Conservation (phyloP, 1,284 basidiomycete species). For the Afroboletus lepidellus region DNA sequence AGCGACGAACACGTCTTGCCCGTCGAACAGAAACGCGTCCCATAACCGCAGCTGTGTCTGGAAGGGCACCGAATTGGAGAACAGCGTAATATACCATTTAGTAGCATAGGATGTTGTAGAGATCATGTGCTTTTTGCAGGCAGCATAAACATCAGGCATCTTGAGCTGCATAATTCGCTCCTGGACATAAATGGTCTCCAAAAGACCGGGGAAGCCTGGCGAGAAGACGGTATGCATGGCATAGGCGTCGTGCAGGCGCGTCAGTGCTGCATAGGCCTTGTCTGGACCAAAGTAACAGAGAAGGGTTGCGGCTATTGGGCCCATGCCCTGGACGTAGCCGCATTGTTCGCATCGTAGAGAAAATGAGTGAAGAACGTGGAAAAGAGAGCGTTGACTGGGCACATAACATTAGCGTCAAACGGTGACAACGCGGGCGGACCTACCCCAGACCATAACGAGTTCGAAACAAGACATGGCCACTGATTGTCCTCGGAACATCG, state of each 20-base stretch:
- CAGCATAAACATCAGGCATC: slow-evolving; percentile 86
- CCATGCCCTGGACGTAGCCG: slow-evolving; percentile 99
- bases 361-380: slow-evolving; percentile 92
- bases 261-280: slow-evolving; percentile 81
- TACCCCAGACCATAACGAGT: slow-evolving; percentile 95
- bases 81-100: slow-evolving; percentile 99
- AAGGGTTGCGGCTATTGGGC: slow-evolving; percentile 92
- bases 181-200: slow-evolving; percentile 94
- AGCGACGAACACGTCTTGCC: slow-evolving; percentile 84
- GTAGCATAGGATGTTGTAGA: slow-evolving; percentile 94
- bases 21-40: slow-evolving; percentile 92
- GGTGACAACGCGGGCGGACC: slow-evolving; percentile 31
- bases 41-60: slow-evolving; percentile 92
- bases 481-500: slow-evolving; percentile 96
- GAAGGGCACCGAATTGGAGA: slow-evolving; percentile 94
- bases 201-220: slow-evolving; percentile 93
- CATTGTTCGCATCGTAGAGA: slow-evolving; percentile 84
- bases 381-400: slow-evolving; percentile 85
- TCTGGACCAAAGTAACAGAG: slow-evolving; percentile 92
- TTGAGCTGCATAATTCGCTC: slow-evolving; percentile 81
- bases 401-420: slow-evolving; percentile 8
- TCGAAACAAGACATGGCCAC: slow-evolving; percentile 91
- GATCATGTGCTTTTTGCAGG: slow-evolving; percentile 86
- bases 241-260: slow-evolving; percentile 87
- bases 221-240: slow-evolving; percentile 86